Evolutionary conservation across 108 stramenopile genomes (phyloP), one percentile per base, ranked within the genome.

Genomic region (Cyclotella choctawhatcheeana): DNA sequence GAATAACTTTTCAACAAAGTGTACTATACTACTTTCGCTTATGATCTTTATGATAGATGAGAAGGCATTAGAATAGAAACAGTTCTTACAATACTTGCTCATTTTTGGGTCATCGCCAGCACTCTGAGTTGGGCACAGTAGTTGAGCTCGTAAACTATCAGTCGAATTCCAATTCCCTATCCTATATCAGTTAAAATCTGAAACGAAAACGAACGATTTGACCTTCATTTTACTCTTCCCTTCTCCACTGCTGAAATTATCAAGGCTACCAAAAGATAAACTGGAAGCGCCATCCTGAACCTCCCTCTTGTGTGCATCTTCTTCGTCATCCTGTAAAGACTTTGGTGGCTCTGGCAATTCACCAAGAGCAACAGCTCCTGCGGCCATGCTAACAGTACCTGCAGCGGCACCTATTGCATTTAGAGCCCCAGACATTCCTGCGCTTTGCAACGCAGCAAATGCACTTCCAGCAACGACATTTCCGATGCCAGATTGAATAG

Each of bases 361-460:
- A 22, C 5, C 50, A 7, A 22, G 17, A 18, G 50, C 50, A 51
- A 51, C 20, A 6, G 50, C 50, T 14, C 18, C 59, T 14, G 24
- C 5, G 27, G 37, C 59, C 24, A 40, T 5, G 27, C 18, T 26
- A 24, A 25, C 59, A 34, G 24, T 25, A 20, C 59, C 59, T 6
- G 35, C 59, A 60, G 59, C 59, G 16, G 21, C 59, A 26, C 59
- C 59, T 24, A 40, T 29, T 60, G 59, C 37, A 16, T 18, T 25
- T 6, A 60, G 5, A 6, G 59, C 37, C 14, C 59, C 59, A 60
- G 12, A 13, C n/a, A 25, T 25, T n/a, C 13, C 59, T 34, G 24
- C 17, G 17, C 59, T 60, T 27, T 60, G 59, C 18, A 60, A 26
- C 14, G 59, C 59, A 26, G 59, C 59, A 60, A 60, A 60, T 7